These are phyloP conservation scores for Solanum bulbocastanum DNA, from an alignment of 257 asterid species.

Conservation along the genomic window DNA sequence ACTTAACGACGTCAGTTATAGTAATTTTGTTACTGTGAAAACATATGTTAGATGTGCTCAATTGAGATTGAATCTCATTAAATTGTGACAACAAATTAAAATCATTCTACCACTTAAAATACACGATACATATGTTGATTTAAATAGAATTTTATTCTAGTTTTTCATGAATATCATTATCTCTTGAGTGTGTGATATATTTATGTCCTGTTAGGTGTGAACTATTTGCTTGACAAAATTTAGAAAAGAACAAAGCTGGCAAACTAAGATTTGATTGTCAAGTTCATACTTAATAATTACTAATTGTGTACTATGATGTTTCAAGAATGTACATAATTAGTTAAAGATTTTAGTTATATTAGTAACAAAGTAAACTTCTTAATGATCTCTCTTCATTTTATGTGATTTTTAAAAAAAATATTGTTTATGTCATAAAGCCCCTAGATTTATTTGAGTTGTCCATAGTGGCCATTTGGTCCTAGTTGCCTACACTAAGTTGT, in stretches of 20 bases:
- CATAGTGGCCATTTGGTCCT: not conserved
- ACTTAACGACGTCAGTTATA: no score
- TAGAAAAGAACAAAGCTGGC: not conserved
- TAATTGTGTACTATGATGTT: not conserved
- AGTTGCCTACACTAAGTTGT: not conserved
- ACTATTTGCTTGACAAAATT: not conserved
- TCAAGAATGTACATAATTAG: not conserved
- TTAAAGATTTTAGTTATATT: not conserved
- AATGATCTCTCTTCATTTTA: not conserved
- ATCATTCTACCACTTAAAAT: not conserved
- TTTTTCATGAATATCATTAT: not conserved
- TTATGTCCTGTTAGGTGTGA: not conserved
- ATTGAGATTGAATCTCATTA: not conserved
- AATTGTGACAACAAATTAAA: rapidly evolving
- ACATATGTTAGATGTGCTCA: no score
- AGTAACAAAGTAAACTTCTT: not conserved
- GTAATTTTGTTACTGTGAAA: no score
- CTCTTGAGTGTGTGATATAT: not conserved
- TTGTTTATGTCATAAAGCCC: not conserved
- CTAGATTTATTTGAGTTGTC: not conserved
- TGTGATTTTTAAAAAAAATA: not conserved
- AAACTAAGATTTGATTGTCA: not conserved
- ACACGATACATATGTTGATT: not conserved
- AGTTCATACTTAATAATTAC: not conserved
- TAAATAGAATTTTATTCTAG: not conserved